These are phyloP conservation scores for Acer yangbiense DNA, from an alignment of 345 rosid genomes.

Conservation along the genomic window DNA sequence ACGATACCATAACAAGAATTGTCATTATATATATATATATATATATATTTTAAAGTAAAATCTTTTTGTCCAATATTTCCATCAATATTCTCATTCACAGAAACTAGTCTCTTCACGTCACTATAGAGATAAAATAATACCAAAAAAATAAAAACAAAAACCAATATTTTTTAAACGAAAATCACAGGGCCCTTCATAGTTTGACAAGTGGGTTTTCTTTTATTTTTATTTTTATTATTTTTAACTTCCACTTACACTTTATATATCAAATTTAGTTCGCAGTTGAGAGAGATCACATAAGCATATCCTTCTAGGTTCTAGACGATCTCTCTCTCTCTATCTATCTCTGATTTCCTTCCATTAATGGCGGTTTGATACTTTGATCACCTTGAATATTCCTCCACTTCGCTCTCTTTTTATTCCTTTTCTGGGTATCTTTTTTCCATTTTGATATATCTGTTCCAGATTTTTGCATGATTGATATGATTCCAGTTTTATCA, in stretches of 20 bases:
- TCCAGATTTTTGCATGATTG: background rate
- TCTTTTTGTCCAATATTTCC: background rate
- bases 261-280: background rate
- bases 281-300: background rate
- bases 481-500: background rate
- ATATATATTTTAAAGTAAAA: background rate
- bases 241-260: constrained; percentile 4
- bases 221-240: background rate
- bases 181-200: background rate
- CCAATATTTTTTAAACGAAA: background rate
- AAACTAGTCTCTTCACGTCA: constrained; percentile 22
- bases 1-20: too few relatives aligned
- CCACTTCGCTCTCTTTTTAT: background rate
- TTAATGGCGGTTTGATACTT: background rate
- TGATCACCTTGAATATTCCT: constrained; percentile 4
- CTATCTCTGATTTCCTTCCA: background rate
- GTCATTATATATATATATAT: too few relatives aligned
- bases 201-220: constrained; percentile 17
- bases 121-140: background rate
- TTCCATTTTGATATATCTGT: background rate
- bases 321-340: background rate
- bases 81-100: constrained; percentile 11
- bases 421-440: background rate
- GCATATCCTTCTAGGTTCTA: background rate
- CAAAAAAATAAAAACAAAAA: background rate